phyloP scores from a whole-genome alignment of 305 asterid genomes.

The Fraxinus sp. region DNA sequence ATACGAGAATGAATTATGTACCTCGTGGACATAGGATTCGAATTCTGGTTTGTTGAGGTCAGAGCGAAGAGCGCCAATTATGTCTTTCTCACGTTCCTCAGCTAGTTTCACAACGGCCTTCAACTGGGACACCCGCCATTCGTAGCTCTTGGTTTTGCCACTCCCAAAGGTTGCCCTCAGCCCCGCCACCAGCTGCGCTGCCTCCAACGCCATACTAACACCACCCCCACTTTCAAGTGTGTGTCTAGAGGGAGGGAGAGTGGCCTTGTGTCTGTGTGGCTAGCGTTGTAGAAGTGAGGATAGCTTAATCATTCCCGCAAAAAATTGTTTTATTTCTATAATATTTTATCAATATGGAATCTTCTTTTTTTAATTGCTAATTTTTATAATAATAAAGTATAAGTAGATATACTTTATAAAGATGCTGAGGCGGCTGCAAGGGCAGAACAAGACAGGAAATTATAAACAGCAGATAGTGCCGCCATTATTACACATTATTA shows the following conservation, averaged over 20 bases:
- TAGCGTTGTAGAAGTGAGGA: background rate
- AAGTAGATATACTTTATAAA: background rate
- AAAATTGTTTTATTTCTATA: background rate
- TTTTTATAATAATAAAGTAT: background rate
- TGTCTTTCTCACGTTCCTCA: conserved; percentile 55
- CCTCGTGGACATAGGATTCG: conserved; percentile 76
- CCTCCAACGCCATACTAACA: conserved; percentile 40
- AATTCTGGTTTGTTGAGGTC: conserved; percentile 77
- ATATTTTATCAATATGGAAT: background rate
- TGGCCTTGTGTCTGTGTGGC: background rate
- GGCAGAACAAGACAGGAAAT: background rate
- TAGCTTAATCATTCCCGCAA: background rate
- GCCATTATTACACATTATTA: no score
- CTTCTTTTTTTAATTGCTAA: background rate
- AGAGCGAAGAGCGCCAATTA: conserved; percentile 54
- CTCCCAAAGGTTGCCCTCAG: conserved; percentile 46
- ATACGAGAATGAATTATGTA: conserved; percentile 9
- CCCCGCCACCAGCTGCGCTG: conserved; percentile 54
- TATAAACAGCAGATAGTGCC: background rate
- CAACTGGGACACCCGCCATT: conserved; percentile 87
- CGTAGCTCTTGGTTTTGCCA: conserved; percentile 64
- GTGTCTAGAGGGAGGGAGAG: background rate
- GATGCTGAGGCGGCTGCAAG: background rate
- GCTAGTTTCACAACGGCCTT: conserved; percentile 56
- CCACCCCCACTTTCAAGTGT: background rate